Evolutionary conservation across 805 yeast species (phyloP), one percentile per base, ranked within the genome.

Genomic region (Candida mattraensis): DNA sequence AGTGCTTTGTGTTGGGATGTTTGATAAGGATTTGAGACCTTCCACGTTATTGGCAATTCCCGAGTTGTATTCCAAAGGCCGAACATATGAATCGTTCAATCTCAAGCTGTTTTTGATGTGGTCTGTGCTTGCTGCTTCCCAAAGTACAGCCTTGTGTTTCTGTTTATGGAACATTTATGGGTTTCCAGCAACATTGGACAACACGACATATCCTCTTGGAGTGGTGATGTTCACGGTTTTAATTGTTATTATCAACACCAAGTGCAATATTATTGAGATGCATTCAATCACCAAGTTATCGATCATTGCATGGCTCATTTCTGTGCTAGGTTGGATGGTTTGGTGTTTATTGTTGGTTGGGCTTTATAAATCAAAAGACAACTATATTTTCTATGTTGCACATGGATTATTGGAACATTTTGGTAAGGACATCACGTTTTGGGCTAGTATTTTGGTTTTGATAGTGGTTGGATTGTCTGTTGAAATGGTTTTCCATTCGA

Each of bases 1-100:
- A 0, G 98, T 93, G 3, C 61, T 93, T 24, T 84, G 94, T 53
- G 69, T 93, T 35, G 99, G 99, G n/a, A 86, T 89, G 78, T 83
- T 93, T 61, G 96, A 91, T 51, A 84, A 83, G 54, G 99, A 93
- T 53, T 69, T 93, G 56, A 72, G 79, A 31, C 95, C 98, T 1
- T 77, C 93, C 1, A 91, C 98, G 0, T 68, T 93, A 35, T 58
- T 91, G 33, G 93, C 98, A 0, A 84, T 88, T 5, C 99, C 99
- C 0, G 96, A 89, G 59, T 66, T 93, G 18, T 93, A 93, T 56
- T 50, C 78, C 2, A 78, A 72, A 31, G 97, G 98, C 2, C 73
- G 93, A 37, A 64, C 74, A 24, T 83, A 80, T 47, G 74, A 79
- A 54, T 82, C 80, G 3, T 91, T 93, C 63, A 84, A 84, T 52